Base-by-base conservation (phyloP, 1,284 basidiomycete species). In the Somion occarium region DNA sequence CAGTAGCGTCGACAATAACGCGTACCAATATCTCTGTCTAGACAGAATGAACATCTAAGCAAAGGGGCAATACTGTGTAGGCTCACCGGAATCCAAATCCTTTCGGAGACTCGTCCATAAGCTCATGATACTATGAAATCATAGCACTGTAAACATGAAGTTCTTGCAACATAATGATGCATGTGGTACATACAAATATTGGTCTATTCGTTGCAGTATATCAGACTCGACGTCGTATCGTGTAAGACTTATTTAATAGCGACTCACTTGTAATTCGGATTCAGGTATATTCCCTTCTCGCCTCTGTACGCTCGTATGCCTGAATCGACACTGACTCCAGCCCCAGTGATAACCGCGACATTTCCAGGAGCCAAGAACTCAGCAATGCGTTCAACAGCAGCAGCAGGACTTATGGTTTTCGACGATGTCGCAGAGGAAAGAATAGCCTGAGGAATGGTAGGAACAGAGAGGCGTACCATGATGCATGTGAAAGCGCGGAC, bases 271-370 rank as follows among this genome's bases (percentile, higher is more conserved):
- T 92, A 95, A 68, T 93, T 91, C 5, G 91, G 92, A 66, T 94
- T 93, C 78, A 88, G 83, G 69, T 94, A 94, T 56, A 83, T 75
- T 22, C 92, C 91, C 62, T 92, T 86, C 54, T 79, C 76, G 2
- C 91, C 91, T 55, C 91, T 74, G 68, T 95, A 94, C 13, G 93
- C 92, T 57, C 91, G 75, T 53, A 97, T 94, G 24, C 93, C 93
- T 18, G 86, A 91, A 65, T 97, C 93, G 19, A 96, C 93, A 63
- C 88, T 92, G 53, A 96, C 88, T 3, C 94, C 93, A 0, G 93
- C 93, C 0, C 93, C 93, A 0, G 92, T 95, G 47, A 98, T 65
- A 3, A 94, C 71, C 0, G 85, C 70, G 25, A 83, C 82, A 66
- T 83, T 84, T 38, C 89, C 90, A 1, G 74, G 70, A 0, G 73